Percentiles rank a stretch among this genome's conserved stretches.
Conservation (phyloP, 495 filamentous ascomycete genomes). For the Aspergillus avenaceus region DNA sequence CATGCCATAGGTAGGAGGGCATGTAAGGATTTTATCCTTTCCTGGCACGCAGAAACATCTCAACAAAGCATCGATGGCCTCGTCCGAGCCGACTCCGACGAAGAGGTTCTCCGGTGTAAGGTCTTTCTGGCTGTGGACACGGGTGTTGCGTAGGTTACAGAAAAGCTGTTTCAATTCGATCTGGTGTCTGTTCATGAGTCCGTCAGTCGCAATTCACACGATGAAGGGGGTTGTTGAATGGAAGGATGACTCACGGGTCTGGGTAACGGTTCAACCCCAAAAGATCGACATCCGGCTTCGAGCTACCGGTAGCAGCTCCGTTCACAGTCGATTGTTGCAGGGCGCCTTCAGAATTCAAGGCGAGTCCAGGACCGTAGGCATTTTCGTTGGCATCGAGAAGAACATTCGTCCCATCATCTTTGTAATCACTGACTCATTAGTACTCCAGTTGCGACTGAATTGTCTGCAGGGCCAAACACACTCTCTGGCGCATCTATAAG, state of each 20-base stretch:
- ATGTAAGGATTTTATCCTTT: slow-evolving; percentile 83
- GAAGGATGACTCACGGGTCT: slow-evolving; percentile 63
- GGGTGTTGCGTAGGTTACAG: slow-evolving; percentile 83
- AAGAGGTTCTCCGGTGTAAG: slow-evolving; percentile 82
- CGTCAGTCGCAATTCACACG: neutral
- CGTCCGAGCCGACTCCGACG: slow-evolving; percentile 92
- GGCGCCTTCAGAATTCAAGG: slow-evolving; percentile 41
- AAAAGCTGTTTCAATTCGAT: slow-evolving; percentile 76
- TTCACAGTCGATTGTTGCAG: slow-evolving; percentile 34
- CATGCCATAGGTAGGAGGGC: slow-evolving; percentile 98
- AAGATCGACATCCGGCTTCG: slow-evolving; percentile 58
- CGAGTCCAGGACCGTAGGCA: slow-evolving; percentile 78
- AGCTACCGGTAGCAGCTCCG: slow-evolving; percentile 30
- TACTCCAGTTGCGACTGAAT: slow-evolving; percentile 9
- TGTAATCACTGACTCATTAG: slow-evolving; percentile 78
- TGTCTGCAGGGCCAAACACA: slow-evolving; percentile 37
- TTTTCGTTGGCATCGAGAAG: slow-evolving; percentile 98
- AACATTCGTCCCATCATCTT: slow-evolving; percentile 95
- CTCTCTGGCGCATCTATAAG: slow-evolving; percentile 83
- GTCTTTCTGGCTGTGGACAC: slow-evolving; percentile 68
- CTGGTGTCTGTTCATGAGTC: slow-evolving; percentile 61
- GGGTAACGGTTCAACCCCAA: slow-evolving; percentile 88
- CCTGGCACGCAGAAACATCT: slow-evolving; percentile 89
- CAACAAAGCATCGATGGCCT: slow-evolving; percentile 90
- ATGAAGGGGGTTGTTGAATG: neutral